phyloP scores from a whole-genome alignment of 352 stramenopile species.

The Globisporangium canariense region DNA sequence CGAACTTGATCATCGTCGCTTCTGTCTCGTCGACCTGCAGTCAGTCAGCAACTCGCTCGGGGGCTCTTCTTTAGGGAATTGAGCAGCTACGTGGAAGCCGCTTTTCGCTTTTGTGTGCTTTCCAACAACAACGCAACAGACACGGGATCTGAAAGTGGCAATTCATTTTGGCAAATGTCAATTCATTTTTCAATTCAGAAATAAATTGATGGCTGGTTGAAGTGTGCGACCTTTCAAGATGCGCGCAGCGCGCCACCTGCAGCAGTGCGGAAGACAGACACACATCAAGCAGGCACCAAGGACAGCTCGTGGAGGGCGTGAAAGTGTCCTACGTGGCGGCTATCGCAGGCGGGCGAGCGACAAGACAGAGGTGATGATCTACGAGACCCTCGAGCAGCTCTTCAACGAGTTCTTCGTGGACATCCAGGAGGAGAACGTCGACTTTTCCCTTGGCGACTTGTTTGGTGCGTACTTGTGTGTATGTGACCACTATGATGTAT shows the following conservation, averaged over 20 bases:
- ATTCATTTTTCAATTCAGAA: background rate
- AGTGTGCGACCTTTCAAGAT: constrained; percentile 8
- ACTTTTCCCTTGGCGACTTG: constrained; percentile 68
- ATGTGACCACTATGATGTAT: background rate
- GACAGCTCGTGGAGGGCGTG: background rate
- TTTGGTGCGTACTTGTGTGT: constrained; percentile 38
- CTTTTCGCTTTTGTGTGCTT: background rate
- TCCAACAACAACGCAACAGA: constrained; percentile 4
- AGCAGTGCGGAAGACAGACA: too few species aligned
- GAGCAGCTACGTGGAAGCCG: constrained; percentile 4
- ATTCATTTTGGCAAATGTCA: background rate
- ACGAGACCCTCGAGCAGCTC: constrained; percentile 46
- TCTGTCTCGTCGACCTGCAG: constrained; percentile 1
- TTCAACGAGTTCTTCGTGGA: constrained; percentile 68
- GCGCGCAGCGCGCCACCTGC: too few species aligned
- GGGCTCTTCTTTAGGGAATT: background rate
- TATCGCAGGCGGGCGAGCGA: background rate
- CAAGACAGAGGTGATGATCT: constrained; percentile 33
- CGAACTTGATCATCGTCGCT: constrained; percentile 91
- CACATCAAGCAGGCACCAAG: background rate
- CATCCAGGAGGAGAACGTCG: constrained; percentile 49
- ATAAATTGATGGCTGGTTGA: background rate
- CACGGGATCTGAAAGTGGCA: background rate
- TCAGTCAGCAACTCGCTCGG: background rate
- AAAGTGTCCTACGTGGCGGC: background rate